A percentile compares a stretch with the other conserved stretches of the same genome.
Conservation (phyloP, 371 early-diverging fungal species). For the Syncephalastrum monosporum region DNA sequence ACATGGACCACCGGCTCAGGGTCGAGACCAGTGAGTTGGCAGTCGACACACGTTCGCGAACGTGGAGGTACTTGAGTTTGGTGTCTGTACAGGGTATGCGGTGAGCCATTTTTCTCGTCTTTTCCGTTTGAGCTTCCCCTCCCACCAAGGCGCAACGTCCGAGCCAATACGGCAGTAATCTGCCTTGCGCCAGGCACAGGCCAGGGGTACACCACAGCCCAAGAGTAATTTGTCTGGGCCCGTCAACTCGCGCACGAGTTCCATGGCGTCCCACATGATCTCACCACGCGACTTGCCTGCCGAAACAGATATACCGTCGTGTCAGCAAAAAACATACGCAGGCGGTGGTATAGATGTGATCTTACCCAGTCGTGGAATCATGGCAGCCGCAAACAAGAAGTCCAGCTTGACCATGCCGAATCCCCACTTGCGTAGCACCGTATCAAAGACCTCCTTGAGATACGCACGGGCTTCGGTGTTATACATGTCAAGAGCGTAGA, state of each 20-base stretch:
- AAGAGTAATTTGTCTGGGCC: conserved; percentile 52
- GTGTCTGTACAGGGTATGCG: conserved; percentile 21
- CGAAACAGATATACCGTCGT: too few species aligned
- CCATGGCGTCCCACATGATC: conserved; percentile 64
- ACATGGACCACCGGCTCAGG: conserved; percentile 54
- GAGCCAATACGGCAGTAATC: conserved; percentile 65
- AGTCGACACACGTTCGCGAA: conserved; percentile 60
- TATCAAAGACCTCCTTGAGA: conserved; percentile 50
- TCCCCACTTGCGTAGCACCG: conserved; percentile 52
- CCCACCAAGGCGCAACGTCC: conserved; percentile 61
- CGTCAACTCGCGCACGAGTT: conserved; percentile 47
- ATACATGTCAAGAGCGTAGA: conserved; percentile 57
- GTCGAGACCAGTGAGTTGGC: conserved; percentile 58
- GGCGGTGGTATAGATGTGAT: too few species aligned
- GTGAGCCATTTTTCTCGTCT: conserved; percentile 1
- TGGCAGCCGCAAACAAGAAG: conserved; percentile 62
- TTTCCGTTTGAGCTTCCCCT: conserved; percentile 12
- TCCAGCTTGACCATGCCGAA: conserved; percentile 62
- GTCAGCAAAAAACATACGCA: too few species aligned
- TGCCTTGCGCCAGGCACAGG: conserved; percentile 46
- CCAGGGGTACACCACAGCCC: conserved; percentile 62
- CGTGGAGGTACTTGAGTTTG: conserved; percentile 51
- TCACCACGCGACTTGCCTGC: conserved; percentile 49
- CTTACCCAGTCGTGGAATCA: conserved; percentile 47
- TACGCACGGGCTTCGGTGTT: conserved; percentile 43